Evolutionary conservation across 2,329 filamentous ascomycete genomes (phyloP), one percentile per base, ranked within the genome.

Genomic region (Chrysoporthe cubensis): DNA sequence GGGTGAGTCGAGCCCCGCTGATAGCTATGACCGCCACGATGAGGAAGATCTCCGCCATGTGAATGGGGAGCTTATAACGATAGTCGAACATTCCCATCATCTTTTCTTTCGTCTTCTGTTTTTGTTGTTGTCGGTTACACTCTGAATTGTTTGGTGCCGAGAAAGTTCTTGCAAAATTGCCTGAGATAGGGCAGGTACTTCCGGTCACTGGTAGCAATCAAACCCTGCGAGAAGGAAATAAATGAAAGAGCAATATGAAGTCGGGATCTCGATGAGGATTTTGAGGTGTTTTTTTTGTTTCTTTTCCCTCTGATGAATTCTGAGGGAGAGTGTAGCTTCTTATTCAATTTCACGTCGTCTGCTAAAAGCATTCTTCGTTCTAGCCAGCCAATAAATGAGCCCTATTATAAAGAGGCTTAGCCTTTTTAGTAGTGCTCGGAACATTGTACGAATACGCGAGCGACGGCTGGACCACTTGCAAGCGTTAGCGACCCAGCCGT

Each of bases 61-160:
- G 68, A 6, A 69, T n/a, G 8, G 65, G 54, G 2, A 69, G 50
- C 68, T 69, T 69, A 56, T 57, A 69, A 11, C 68, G 65, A 32
- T 54, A 50, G 44, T 65, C 37, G 42, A 69, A 34, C 18, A 69
- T 32, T 4, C 44, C 54, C 32, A 48, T 4, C 58, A 54, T 66
- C 8, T 62, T 65, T 18, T 9, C 32, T 32, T 13, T 52, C 26
- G 4, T 16, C 7, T 7, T 32, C 11, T 52, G 13, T 21, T 8
- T 9, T 21, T 21, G n/a, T 52, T 26, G 13, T 5, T 21, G 13
- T 32, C 26, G 26, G 21, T 34, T 54, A 14, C 13, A 32, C 4
- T 54, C 11, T 13, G 32, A 4, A 11, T 32, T 11, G 48, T 32
- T 52, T 34, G 50, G 16, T 34, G 50, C 7, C 50, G 50, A 54